These are phyloP conservation scores for Trichoderma citrinoviride DNA, from an alignment of 2,329 filamentous ascomycete genomes.

Conservation along the genomic window DNA sequence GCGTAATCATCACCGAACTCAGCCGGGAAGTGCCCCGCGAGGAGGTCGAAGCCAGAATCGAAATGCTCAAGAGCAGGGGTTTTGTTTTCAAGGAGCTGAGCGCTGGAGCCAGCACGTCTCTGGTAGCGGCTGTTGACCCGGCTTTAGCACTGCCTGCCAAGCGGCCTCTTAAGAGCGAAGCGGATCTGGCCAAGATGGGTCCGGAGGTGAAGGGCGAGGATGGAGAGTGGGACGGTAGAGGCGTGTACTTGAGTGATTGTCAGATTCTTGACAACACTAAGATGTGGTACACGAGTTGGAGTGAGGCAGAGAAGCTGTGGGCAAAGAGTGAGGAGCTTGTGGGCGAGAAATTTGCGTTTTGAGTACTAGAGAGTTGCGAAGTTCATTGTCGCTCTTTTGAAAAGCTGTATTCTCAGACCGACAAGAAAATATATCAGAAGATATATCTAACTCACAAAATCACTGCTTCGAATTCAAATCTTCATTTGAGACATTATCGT, in stretches of 20 bases:
- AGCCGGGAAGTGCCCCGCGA: not conserved
- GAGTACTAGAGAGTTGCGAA: not conserved
- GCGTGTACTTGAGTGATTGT: slow-evolving; percentile 8
- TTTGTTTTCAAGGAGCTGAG: not conserved
- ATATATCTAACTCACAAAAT: too few relatives aligned
- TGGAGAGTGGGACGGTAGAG: slow-evolving; percentile 15
- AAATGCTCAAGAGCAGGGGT: not conserved
- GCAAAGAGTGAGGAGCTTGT: slow-evolving; percentile 12
- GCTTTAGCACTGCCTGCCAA: slow-evolving; percentile 1
- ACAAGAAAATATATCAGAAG: too few relatives aligned
- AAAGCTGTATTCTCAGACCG: too few relatives aligned
- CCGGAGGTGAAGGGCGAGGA: not conserved
- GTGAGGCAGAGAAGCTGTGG: slow-evolving; percentile 6
- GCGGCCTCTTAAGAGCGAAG: not conserved
- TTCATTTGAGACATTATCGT: too few relatives aligned
- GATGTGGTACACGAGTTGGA: slow-evolving; percentile 8
- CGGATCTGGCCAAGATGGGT: not conserved
- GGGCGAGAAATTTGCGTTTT: not conserved
- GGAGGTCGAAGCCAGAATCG: not conserved
- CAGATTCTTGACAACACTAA: not conserved
- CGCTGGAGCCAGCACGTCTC: not conserved
- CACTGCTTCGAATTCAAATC: too few relatives aligned
- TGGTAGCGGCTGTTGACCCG: slow-evolving; percentile 13
- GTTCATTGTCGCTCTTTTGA: not conserved
- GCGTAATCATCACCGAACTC: not conserved